These are phyloP conservation scores for Ophiocordyceps robertsii DNA, from an alignment of 2,329 filamentous ascomycete species.

Conservation along the genomic window DNA sequence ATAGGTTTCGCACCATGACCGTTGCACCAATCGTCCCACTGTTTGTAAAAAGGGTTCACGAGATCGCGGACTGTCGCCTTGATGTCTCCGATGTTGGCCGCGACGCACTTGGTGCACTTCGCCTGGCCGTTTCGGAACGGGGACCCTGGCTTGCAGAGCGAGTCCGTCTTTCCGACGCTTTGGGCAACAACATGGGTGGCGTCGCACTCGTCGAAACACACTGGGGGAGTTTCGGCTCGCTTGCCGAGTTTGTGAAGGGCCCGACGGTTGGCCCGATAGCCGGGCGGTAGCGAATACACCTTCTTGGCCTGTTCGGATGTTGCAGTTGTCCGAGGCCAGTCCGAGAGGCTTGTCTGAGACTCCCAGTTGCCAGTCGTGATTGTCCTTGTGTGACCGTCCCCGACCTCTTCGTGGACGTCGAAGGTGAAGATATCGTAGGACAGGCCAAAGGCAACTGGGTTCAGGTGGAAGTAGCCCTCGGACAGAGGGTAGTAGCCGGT, in stretches of 20 bases:
- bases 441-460: conserved; percentile 47
- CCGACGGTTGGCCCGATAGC: conserved; percentile 1
- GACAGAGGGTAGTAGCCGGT: conserved; percentile 37
- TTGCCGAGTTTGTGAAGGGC: conserved; percentile 18
- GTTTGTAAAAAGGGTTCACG: conserved; percentile 24
- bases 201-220: conserved; percentile 39
- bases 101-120: conserved; percentile 30
- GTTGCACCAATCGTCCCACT: conserved; percentile 33
- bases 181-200: no score
- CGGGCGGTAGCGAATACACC: background rate
- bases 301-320: background rate
- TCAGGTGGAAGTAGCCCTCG: conserved; percentile 49
- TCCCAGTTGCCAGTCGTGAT: conserved; percentile 42
- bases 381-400: conserved; percentile 25
- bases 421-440: conserved; percentile 47
- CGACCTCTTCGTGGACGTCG: conserved; percentile 20
- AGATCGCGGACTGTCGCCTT: conserved; percentile 19
- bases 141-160: conserved; percentile 30
- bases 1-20: conserved; percentile 9
- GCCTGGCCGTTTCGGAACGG: conserved; percentile 23
- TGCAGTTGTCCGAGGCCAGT: conserved; percentile 8
- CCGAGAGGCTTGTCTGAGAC: conserved; percentile 34
- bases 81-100: conserved; percentile 7
- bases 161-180: conserved; percentile 28
- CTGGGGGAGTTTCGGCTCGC: conserved; percentile 27